Percentiles rank a stretch among this genome's conserved stretches.
Conservation (phyloP, 106 monocot species). For the Cymbidium sinense region DNA sequence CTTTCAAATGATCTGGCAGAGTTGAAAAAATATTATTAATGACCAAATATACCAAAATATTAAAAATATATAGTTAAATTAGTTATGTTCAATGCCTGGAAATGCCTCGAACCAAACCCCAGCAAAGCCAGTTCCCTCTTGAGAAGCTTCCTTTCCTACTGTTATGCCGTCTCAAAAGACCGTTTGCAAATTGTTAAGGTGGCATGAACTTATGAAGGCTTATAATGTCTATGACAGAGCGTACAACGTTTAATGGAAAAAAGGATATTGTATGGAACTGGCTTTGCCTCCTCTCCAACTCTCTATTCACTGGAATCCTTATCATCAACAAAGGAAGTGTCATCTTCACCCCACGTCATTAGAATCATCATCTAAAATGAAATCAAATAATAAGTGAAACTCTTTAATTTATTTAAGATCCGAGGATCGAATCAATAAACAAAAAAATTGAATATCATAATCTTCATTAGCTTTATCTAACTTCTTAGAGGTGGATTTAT, state of each 20-base stretch:
- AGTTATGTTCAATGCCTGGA: too few relatives aligned
- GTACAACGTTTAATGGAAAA: neutral
- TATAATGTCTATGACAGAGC: neutral
- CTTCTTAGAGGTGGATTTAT: too few relatives aligned
- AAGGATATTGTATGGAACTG: constrained; percentile 56
- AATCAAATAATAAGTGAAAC: neutral
- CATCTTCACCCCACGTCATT: constrained; percentile 33
- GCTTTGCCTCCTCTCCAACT: constrained; percentile 36
- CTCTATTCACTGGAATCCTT: constrained; percentile 23
- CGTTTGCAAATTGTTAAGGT: constrained; percentile 36
- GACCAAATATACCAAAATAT: too few relatives aligned
- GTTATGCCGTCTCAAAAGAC: constrained; percentile 81
- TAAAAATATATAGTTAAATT: neutral
- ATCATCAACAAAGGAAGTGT: constrained; percentile 16
- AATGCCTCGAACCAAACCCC: constrained; percentile 74
- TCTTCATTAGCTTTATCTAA: too few relatives aligned
- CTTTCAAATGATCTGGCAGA: constrained; percentile 48
- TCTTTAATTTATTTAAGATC: neutral
- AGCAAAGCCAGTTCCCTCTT: constrained; percentile 61
- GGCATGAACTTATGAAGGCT: neutral
- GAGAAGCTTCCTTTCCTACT: constrained; percentile 75
- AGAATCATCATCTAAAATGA: constrained; percentile 11
- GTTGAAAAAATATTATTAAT: neutral
- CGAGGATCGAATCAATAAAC: neutral
- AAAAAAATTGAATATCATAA: too few relatives aligned